Percentiles rank a stretch among this genome's conserved stretches.
These are phyloP conservation scores for Aspergillus sp. DNA, from an alignment of 2,329 filamentous ascomycete genomes.

Conservation along the genomic window DNA sequence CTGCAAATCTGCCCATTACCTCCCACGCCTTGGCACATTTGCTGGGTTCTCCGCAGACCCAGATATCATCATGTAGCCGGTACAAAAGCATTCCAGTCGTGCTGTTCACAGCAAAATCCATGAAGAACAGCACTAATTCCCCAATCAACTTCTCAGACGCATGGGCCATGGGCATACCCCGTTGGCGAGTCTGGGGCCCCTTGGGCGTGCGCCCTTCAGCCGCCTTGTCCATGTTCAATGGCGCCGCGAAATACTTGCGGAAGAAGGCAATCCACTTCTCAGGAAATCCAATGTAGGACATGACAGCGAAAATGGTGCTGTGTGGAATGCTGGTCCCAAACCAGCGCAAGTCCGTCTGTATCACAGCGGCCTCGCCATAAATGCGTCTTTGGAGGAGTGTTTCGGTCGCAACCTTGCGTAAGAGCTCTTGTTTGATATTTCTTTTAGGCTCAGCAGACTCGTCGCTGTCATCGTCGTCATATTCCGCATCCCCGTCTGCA, in stretches of 20 bases:
- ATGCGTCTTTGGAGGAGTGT: constrained; percentile 35
- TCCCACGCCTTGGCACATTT: constrained; percentile 46
- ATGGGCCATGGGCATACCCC: constrained; percentile 50
- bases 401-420: constrained; percentile 43
- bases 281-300: constrained; percentile 48
- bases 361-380: constrained; percentile 36
- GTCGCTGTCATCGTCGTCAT: constrained; percentile 25
- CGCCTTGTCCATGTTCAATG: constrained; percentile 43
- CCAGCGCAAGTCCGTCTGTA: constrained; percentile 48
- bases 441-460: constrained; percentile 17
- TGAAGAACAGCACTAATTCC: constrained; percentile 49
- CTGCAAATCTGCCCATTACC: constrained; percentile 43
- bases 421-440: constrained; percentile 40
- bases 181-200: constrained; percentile 40
- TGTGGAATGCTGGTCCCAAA: constrained; percentile 47
- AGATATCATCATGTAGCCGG: constrained; percentile 52
- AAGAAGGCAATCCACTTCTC: constrained; percentile 47
- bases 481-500: constrained; percentile 25
- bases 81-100: constrained; percentile 46
- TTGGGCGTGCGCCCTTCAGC: constrained; percentile 23
- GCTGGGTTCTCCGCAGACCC: constrained; percentile 47
- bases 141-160: constrained; percentile 49
- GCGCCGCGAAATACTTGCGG: constrained; percentile 46
- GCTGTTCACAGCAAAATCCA: constrained; percentile 49
- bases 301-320: constrained; percentile 43